These are phyloP conservation scores for Graphilbum sp. DNA, from an alignment of 2,329 filamentous ascomycete species.

Conservation along the genomic window DNA sequence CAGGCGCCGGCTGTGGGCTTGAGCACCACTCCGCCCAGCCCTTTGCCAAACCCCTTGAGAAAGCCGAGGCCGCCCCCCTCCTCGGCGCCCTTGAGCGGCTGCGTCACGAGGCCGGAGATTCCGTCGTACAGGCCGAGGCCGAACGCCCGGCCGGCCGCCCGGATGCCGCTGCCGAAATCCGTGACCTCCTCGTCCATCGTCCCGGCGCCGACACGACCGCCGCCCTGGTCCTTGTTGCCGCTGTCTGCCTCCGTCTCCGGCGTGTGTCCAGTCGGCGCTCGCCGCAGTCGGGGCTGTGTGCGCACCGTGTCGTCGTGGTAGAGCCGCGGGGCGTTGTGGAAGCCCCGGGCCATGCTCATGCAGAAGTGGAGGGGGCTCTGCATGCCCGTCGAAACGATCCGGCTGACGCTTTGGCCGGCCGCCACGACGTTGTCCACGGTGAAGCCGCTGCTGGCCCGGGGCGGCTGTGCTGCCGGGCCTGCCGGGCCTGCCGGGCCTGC, in stretches of 20 bases:
- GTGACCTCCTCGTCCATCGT: slow-evolving; percentile 35
- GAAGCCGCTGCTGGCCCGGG: background rate
- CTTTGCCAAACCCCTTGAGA: slow-evolving; percentile 64
- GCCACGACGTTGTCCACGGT: slow-evolving; percentile 5
- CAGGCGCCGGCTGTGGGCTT: slow-evolving; percentile 64
- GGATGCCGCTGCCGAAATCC: slow-evolving; percentile 57
- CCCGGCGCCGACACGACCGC: background rate
- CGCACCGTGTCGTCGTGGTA: slow-evolving; percentile 75
- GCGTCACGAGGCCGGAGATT: slow-evolving; percentile 60
- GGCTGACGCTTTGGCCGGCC: slow-evolving; percentile 31
- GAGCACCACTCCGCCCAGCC: slow-evolving; percentile 61
- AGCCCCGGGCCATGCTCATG: slow-evolving; percentile 66
- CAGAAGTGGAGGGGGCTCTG: slow-evolving; percentile 77
- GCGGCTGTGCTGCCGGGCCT: no score
- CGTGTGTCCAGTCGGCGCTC: slow-evolving; percentile 31
- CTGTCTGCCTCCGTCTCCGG: no score
- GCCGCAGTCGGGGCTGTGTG: slow-evolving; percentile 23
- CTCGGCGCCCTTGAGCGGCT: slow-evolving; percentile 45
- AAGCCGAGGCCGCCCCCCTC: slow-evolving; percentile 37
- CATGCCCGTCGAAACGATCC: slow-evolving; percentile 59
- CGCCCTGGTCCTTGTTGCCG: background rate
- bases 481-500: no score
- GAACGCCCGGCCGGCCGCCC: slow-evolving; percentile 63
- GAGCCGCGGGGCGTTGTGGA: slow-evolving; percentile 71
- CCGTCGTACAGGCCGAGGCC: slow-evolving; percentile 66